phyloP scores from a whole-genome alignment of 1,284 basidiomycete genomes.

The Pisolithus thermaeus region DNA sequence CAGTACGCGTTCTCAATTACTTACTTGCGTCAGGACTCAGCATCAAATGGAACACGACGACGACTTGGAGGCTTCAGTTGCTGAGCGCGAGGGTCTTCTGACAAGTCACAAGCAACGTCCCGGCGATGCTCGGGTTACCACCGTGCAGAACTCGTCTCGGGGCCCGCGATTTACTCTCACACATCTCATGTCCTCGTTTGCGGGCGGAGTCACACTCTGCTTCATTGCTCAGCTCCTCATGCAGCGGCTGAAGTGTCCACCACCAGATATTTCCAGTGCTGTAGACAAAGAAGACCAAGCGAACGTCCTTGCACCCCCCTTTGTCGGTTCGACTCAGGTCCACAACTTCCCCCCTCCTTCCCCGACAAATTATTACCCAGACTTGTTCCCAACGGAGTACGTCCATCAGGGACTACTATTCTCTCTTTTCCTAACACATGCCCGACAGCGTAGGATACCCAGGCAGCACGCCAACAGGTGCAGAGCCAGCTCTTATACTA shows the following conservation, averaged over 20 bases:
- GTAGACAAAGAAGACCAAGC: slow-evolving; percentile 3
- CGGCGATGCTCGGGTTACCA: not conserved
- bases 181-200: slow-evolving; percentile 23
- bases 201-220: slow-evolving; percentile 20
- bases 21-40: not conserved
- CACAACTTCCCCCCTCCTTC: slow-evolving; percentile 66
- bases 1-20: not conserved
- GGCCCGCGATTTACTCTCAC: slow-evolving; percentile 12
- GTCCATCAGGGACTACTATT: not conserved
- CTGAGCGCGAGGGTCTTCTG: not conserved
- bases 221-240: slow-evolving; percentile 22
- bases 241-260: slow-evolving; percentile 16
- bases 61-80: not conserved
- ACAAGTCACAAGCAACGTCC: not conserved
- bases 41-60: not conserved
- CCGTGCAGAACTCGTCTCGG: not conserved
- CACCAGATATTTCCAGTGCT: not conserved
- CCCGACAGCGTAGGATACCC: slow-evolving; percentile 59
- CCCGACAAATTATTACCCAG: slow-evolving; percentile 64
- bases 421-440: not conserved
- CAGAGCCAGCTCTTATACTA: slow-evolving; percentile 69
- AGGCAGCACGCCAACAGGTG: slow-evolving; percentile 80
- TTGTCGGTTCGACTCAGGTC: slow-evolving; percentile 63
- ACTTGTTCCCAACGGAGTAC: slow-evolving; percentile 61
- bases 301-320: slow-evolving; percentile 41